A percentile compares a stretch with the other conserved stretches of the same genome.
phyloP scores from a whole-genome alignment of 345 rosid species.

The Psidium friedrichsthalianum region DNA sequence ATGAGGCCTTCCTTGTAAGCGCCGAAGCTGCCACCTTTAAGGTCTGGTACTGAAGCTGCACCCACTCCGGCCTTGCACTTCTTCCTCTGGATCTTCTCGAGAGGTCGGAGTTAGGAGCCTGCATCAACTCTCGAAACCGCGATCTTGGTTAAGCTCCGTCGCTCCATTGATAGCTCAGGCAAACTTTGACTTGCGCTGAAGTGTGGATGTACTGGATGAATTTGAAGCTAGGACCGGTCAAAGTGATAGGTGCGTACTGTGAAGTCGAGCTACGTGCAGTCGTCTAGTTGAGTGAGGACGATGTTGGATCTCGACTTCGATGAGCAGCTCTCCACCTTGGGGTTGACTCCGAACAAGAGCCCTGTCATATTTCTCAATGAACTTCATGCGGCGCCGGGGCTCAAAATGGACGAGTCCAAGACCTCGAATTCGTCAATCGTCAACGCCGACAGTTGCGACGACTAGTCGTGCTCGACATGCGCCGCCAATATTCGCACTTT shows the following conservation, averaged over 20 bases:
- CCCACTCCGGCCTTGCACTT: too few relatives aligned
- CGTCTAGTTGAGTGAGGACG: background rate
- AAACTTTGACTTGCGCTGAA: background rate
- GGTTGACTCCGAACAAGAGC: slow-evolving; percentile 35
- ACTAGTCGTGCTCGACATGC: slow-evolving; percentile 57
- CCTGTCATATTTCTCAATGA: background rate
- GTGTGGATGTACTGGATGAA: background rate
- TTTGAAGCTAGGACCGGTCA: background rate
- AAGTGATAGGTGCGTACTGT: background rate
- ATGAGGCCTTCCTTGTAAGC: too few relatives aligned
- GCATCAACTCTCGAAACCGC: background rate
- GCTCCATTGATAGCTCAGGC: background rate
- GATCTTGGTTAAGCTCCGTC: background rate
- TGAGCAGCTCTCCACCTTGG: slow-evolving; percentile 17
- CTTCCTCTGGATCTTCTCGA: too few relatives aligned
- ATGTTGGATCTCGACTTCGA: slow-evolving; percentile 91
- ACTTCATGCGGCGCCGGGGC: slow-evolving; percentile 22
- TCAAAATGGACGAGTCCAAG: slow-evolving; percentile 41
- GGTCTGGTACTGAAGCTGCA: too few relatives aligned
- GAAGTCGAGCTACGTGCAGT: background rate
- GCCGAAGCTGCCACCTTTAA: too few relatives aligned
- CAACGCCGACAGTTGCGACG: slow-evolving; percentile 61
- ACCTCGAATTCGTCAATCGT: slow-evolving; percentile 80
- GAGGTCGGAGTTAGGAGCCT: background rate
- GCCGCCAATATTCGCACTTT: slow-evolving; percentile 23